phyloP scores from a whole-genome alignment of 208 protist genomes.

The Crithidia thermophila region DNA sequence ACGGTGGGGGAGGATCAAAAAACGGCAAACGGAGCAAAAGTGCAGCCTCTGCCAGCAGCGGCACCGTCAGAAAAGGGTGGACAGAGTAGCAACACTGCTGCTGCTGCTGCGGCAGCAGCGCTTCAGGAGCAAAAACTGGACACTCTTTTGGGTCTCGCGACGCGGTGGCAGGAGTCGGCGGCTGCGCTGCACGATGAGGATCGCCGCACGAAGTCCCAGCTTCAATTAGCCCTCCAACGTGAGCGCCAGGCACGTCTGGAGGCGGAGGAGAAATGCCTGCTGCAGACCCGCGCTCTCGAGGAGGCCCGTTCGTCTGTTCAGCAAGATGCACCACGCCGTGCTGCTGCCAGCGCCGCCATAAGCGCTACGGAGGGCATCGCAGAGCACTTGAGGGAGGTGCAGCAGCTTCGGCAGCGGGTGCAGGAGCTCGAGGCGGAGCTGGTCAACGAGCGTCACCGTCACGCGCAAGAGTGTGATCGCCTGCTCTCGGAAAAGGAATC shows the following conservation, averaged over 20 bases:
- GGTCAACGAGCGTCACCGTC: background rate
- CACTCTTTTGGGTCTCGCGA: background rate
- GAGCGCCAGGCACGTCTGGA: constrained; percentile 11
- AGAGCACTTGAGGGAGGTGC: background rate
- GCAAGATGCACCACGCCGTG: no score
- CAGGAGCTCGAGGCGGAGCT: constrained; percentile 4
- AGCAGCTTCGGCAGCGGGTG: constrained; percentile 16
- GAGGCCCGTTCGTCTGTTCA: background rate
- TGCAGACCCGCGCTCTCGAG: constrained; percentile 1
- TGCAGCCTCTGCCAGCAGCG: background rate
- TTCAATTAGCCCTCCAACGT: constrained; percentile 20
- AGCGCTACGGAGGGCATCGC: background rate
- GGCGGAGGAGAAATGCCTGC: constrained; percentile 3
- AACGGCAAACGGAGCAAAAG: no score
- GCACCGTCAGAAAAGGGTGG: background rate
- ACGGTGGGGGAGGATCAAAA: no score
- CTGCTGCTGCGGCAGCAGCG: background rate
- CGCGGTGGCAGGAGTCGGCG: background rate
- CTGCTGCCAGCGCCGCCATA: background rate
- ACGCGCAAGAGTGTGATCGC: constrained; percentile 2
- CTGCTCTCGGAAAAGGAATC: constrained; percentile 2
- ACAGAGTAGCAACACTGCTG: background rate
- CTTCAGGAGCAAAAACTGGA: background rate
- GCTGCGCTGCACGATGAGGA: background rate
- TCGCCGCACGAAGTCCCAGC: background rate